Evolutionary conservation across 345 rosid species (phyloP).

Genomic region (Jatropha curcas): DNA sequence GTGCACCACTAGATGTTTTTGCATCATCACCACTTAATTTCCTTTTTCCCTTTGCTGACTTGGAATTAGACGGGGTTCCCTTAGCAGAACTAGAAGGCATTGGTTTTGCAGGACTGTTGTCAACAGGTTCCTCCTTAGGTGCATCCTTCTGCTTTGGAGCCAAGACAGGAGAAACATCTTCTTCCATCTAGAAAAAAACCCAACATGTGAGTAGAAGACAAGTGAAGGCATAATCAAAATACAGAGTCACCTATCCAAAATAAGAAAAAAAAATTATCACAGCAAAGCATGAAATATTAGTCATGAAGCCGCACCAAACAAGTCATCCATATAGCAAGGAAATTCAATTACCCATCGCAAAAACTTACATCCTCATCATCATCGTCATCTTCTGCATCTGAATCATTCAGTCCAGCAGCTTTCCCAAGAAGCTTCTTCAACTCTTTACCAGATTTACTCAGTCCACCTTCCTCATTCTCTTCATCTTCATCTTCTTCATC

Average conservation of each 20-base stretch:
- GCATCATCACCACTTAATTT: conserved; percentile 67
- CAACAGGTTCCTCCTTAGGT: conserved; percentile 74
- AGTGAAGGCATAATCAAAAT: not conserved
- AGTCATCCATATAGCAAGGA: not conserved
- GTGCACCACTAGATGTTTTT: conserved; percentile 58
- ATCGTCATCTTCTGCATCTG: conserved; percentile 76
- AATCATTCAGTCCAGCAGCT: conserved; percentile 67
- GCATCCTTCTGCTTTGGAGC: conserved; percentile 70
- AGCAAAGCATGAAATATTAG: not conserved
- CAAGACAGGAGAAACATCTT: conserved; percentile 58
- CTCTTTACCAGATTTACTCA: conserved; percentile 96
- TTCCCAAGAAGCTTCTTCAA: conserved; percentile 83
- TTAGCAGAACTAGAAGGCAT: conserved; percentile 59
- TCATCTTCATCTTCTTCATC: conserved; percentile 93
- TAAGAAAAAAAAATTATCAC: not conserved
- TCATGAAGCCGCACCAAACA: not conserved
- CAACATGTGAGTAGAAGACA: not conserved
- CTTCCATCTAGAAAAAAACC: conserved; percentile 54
- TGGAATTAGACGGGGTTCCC: conserved; percentile 70
- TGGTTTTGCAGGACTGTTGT: conserved; percentile 66
- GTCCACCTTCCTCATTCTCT: conserved; percentile 78
- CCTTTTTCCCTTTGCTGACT: conserved; percentile 83
- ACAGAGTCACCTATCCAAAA: not conserved
- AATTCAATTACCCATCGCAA: conserved; percentile 17
- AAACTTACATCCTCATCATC: conserved; percentile 71